Conservation (phyloP, 2,329 filamentous ascomycete genomes). For the Parastagonospora avenae region DNA sequence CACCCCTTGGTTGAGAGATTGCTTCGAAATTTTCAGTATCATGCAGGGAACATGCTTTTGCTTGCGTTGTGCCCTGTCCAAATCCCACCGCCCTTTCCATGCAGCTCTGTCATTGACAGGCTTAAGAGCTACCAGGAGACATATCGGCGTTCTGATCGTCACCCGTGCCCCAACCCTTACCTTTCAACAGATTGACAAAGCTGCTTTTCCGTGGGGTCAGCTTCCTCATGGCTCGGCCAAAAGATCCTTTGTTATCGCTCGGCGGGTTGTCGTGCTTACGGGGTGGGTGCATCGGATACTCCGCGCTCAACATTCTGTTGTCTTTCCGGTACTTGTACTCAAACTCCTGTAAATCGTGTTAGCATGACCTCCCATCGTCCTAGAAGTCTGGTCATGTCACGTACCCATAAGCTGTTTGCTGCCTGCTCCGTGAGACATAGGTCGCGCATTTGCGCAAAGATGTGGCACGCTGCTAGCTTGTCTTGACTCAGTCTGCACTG, state of each 20-base stretch:
- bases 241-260: constrained; percentile 23
- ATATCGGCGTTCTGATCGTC: constrained; percentile 12
- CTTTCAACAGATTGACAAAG: constrained; percentile 41
- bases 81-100: not conserved
- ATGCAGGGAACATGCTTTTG: no score
- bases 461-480: constrained; percentile 31
- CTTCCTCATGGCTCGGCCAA: constrained; percentile 40
- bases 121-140: constrained; percentile 11
- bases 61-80: not conserved
- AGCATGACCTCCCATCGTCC: not conserved
- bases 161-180: constrained; percentile 35
- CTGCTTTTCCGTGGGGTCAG: constrained; percentile 43
- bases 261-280: constrained; percentile 27
- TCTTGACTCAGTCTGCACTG: constrained; percentile 32
- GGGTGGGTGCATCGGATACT: constrained; percentile 18
- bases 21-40: no score
- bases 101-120: not conserved
- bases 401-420: constrained; percentile 42
- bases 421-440: constrained; percentile 35
- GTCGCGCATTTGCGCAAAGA: constrained; percentile 39
- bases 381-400: not conserved
- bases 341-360: constrained; percentile 32
- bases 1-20: no score
- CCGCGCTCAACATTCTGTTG: constrained; percentile 30
- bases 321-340: constrained; percentile 40